Conservation (phyloP, 1,284 basidiomycete species). For the Hemileia vastatrix region DNA sequence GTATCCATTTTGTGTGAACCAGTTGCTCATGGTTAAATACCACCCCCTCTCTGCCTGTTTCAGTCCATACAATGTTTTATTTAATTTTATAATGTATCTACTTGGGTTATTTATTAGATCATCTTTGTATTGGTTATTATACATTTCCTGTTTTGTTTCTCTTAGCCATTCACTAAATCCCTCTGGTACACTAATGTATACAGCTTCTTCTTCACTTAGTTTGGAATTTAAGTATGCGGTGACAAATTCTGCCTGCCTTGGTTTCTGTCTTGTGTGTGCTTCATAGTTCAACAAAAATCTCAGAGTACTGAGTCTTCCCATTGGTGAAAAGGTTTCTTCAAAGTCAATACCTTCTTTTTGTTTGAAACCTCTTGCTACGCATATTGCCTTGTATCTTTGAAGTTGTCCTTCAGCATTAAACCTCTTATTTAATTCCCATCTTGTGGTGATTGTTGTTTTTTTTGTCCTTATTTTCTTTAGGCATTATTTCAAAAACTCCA, state of each 20-base stretch:
- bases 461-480: not conserved
- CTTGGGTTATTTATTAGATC: too few species aligned
- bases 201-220: constrained; percentile 1
- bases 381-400: not conserved
- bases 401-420: not conserved
- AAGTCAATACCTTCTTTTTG: constrained; percentile 6
- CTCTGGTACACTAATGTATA: too few species aligned
- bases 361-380: constrained; percentile 1
- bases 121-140: too few species aligned
- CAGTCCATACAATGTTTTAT: too few species aligned
- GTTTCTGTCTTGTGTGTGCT: not conserved
- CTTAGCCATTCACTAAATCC: too few species aligned
- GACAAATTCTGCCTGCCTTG: not conserved
- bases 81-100: too few species aligned
- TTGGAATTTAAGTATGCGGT: constrained; percentile 4
- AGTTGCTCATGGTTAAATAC: too few species aligned
- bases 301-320: not conserved
- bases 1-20: too few species aligned
- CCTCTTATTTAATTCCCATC: not conserved
- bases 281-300: not conserved
- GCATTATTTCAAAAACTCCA: not conserved
- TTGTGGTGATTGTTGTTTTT: not conserved
- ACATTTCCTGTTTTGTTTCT: too few species aligned
- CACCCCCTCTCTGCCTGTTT: too few species aligned
- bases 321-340: not conserved